phyloP scores from a whole-genome alignment of 306 rosid species.

The Pachyrhizus erosus region DNA sequence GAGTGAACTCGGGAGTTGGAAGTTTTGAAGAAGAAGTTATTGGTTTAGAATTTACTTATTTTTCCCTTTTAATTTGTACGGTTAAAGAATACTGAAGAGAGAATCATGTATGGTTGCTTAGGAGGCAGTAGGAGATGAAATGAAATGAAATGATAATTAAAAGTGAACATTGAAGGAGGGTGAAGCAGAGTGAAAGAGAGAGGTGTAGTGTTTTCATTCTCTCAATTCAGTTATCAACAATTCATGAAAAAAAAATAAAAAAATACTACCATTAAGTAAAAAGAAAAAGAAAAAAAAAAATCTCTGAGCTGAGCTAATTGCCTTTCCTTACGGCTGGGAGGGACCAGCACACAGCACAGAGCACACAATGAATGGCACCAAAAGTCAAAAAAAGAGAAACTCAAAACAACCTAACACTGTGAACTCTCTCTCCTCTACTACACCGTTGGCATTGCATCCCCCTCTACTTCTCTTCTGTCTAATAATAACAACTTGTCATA shows the following conservation, averaged over 20 bases:
- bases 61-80: not conserved
- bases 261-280: no score
- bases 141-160: not conserved
- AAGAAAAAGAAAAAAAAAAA: no score
- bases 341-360: conserved; percentile 49
- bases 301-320: not conserved
- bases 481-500: conserved; percentile 37
- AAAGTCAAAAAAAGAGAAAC: conserved; percentile 53
- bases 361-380: conserved; percentile 59
- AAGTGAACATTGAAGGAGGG: conserved; percentile 13
- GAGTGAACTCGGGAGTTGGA: conserved; percentile 24
- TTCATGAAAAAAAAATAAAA: no score
- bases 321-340: conserved; percentile 56
- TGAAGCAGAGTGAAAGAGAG: not conserved
- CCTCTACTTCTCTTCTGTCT: conserved; percentile 30
- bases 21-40: conserved; percentile 28
- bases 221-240: conserved; percentile 33
- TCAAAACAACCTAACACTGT: conserved; percentile 62
- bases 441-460: conserved; percentile 42
- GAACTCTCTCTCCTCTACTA: conserved; percentile 42
- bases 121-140: not conserved
- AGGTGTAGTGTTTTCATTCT: conserved; percentile 43
- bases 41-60: not conserved
- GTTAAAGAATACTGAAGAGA: conserved; percentile 21
- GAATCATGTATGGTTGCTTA: conserved; percentile 1